phyloP scores from a whole-genome alignment of 192 early-diverging fungal genomes.

The Paraglomus brasilianum region DNA sequence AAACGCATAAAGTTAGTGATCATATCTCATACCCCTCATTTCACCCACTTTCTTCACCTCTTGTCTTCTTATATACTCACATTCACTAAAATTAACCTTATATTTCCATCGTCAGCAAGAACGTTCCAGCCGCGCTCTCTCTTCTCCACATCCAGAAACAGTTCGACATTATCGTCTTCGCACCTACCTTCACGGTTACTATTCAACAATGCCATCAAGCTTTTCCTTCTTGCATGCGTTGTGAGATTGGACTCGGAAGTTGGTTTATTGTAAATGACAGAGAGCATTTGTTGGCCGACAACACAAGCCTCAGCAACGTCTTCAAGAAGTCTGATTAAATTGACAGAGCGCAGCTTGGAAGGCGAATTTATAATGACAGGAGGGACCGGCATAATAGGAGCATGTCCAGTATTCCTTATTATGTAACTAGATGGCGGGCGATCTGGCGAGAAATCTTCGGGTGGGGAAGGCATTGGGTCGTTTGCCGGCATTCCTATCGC shows the following conservation, averaged over 20 bases:
- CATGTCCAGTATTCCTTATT: no score
- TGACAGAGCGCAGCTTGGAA: neutral
- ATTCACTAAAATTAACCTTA: slow-evolving; percentile 44
- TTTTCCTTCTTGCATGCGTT: slow-evolving; percentile 14
- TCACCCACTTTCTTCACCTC: slow-evolving; percentile 34
- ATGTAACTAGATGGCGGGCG: no score
- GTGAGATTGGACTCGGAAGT: neutral
- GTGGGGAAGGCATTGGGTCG: no score
- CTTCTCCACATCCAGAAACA: slow-evolving; percentile 19
- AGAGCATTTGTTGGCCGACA: slow-evolving; percentile 22
- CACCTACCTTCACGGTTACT: neutral
- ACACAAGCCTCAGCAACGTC: slow-evolving; percentile 27
- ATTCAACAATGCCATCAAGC: neutral
- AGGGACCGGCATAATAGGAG: no score
- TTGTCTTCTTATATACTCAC: slow-evolving; percentile 32
- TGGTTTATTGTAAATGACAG: slow-evolving; percentile 10
- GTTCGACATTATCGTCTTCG: neutral
- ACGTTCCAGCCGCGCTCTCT: slow-evolving; percentile 25
- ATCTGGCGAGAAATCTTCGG: no score
- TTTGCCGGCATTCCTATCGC: neutral
- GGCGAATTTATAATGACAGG: no score
- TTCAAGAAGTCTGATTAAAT: slow-evolving; percentile 24
- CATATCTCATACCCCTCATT: slow-evolving; percentile 32
- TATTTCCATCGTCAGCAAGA: slow-evolving; percentile 35
- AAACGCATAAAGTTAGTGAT: neutral